A percentile compares a stretch with the other conserved stretches of the same genome.
phyloP scores from a whole-genome alignment of 2,329 filamentous ascomycete species.

The Rosellinia necatrix region DNA sequence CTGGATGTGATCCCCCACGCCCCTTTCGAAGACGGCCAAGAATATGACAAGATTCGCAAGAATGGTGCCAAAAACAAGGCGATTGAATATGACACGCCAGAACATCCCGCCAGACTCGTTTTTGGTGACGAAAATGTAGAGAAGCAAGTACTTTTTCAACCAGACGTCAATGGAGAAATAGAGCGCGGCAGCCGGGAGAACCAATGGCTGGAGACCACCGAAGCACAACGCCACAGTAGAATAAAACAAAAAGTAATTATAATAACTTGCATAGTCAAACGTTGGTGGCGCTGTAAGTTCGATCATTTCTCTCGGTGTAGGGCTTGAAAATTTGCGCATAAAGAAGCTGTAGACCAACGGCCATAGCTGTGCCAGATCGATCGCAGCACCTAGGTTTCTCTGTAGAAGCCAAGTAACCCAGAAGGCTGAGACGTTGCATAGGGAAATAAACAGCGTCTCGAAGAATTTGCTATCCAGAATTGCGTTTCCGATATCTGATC shows the following conservation, averaged over 20 bases:
- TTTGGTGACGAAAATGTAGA: conserved; percentile 97
- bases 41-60: conserved; percentile 80
- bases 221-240: conserved; percentile 87
- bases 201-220: conserved; percentile 81
- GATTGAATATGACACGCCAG: conserved; percentile 91
- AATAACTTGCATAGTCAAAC: conserved; percentile 96
- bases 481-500: conserved; percentile 69
- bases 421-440: conserved; percentile 84
- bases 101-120: conserved; percentile 92
- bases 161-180: conserved; percentile 89
- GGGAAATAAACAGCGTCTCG: conserved; percentile 67
- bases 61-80: conserved; percentile 81
- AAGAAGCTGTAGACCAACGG: conserved; percentile 84
- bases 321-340: conserved; percentile 79
- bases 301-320: conserved; percentile 89
- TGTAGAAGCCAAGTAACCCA: conserved; percentile 95
- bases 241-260: conserved; percentile 98
- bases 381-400: conserved; percentile 88
- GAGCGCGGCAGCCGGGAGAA: conserved; percentile 81
- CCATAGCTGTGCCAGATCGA: conserved; percentile 89
- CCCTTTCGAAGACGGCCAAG: conserved; percentile 73
- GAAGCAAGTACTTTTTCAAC: conserved; percentile 91
- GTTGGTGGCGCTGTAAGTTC: conserved; percentile 89
- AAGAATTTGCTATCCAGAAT: conserved; percentile 69
- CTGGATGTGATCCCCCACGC: conserved; percentile 62